Evolutionary conservation across 2,329 filamentous ascomycete genomes (phyloP), one percentile per base, ranked within the genome.

Genomic region (Phialophora macrospora): DNA sequence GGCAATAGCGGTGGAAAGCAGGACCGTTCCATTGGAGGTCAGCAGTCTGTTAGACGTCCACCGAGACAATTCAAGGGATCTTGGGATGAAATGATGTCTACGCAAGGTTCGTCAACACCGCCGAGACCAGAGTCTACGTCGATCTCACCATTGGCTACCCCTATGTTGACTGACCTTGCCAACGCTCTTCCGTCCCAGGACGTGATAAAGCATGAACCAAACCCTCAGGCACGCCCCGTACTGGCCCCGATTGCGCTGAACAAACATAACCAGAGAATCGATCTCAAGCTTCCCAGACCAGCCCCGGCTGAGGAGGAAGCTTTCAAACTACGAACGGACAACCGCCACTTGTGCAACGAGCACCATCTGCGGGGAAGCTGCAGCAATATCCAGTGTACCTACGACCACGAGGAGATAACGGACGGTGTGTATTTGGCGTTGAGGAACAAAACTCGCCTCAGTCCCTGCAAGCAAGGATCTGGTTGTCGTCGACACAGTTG

Each of bases 351-450:
- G 51, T 71, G 69, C 62, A 69, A 69, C 56, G 63, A 71, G 22
- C 65, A 69, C 55, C 69, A 71, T 55, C 46, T 71, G 55, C 63
- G 63, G 44, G 41, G 24, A 20, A 55, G 32, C 17, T 70, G 71
- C 32, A 73, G 73, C 48, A 67, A 72, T 49, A 64, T 65, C 62
- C 80, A 79, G 62, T 74, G 74, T 6, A 24, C 58, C 5, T 84
- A 77, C 69, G 82, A 84, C 60, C 84, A 86, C 69, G 74, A 70
- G 22, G 72, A 77, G 4, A 75, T 84, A 3, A 76, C 78, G 3
- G 68, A 76, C 2, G 74, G 75, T 6, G 71, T 80, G 0, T 71
- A 79, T 6, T 76, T 78, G 4, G 79, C 79, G 1, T 75, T 85
- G 28, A 76, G 77, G 63, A 78, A 78, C 57, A 77, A 83, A 14